Percentiles rank a stretch among this genome's conserved stretches.
These are phyloP conservation scores for Arabis alpina DNA, from an alignment of 345 rosid genomes.

Conservation along the genomic window DNA sequence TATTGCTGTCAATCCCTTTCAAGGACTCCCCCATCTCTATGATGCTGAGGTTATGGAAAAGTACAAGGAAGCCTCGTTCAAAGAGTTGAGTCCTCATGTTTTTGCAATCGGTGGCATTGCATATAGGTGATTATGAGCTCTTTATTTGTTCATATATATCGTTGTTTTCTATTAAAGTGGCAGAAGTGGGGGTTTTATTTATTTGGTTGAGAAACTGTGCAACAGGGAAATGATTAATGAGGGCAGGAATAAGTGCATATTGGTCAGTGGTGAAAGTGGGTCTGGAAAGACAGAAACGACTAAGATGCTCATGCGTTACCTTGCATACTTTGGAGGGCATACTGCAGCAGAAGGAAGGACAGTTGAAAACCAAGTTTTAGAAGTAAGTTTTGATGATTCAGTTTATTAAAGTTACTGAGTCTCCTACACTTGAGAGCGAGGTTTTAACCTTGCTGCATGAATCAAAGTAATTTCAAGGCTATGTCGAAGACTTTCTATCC, in stretches of 20 bases:
- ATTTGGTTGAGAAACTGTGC: constrained; percentile 32
- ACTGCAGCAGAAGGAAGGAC: constrained; percentile 66
- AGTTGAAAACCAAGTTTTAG: constrained; percentile 80
- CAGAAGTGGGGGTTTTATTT: constrained; percentile 16
- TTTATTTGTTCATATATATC: constrained; percentile 1
- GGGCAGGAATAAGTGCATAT: constrained; percentile 73
- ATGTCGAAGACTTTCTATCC: constrained; percentile 7
- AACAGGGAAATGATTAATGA: constrained; percentile 82
- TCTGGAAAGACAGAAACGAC: constrained; percentile 98
- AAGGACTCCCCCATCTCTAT: constrained; percentile 62
- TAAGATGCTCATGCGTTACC: constrained; percentile 92
- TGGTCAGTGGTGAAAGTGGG: constrained; percentile 97
- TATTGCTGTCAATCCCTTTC: constrained; percentile 92
- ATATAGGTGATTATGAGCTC: constrained; percentile 58
- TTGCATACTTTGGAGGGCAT: constrained; percentile 83
- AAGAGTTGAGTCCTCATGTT: constrained; percentile 75
- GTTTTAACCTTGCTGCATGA: neutral
- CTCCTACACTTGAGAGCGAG: constrained; percentile 10
- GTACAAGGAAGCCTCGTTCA: constrained; percentile 64
- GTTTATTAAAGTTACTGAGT: neutral
- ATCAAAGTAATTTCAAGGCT: neutral
- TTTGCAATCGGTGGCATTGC: constrained; percentile 85
- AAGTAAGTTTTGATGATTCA: constrained; percentile 55
- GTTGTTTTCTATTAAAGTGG: constrained; percentile 20
- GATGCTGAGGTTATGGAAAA: constrained; percentile 61